These are phyloP conservation scores for Phalaenopsis aphrodite DNA, from an alignment of 106 monocot genomes.

Conservation along the genomic window DNA sequence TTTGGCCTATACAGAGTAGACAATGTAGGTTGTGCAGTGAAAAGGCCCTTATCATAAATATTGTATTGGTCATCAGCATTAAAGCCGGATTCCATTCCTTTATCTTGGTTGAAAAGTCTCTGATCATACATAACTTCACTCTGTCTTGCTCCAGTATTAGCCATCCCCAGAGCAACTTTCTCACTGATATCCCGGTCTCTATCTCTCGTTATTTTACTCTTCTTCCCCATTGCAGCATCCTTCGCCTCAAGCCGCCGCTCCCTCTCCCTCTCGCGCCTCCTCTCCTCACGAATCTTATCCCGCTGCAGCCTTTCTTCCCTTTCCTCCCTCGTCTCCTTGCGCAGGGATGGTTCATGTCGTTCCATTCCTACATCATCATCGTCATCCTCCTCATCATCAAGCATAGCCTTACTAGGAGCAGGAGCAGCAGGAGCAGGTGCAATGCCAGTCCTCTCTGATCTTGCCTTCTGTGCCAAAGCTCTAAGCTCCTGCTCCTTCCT, in stretches of 20 bases:
- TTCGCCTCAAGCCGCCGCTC: slow-evolving; percentile 83
- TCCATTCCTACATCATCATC: slow-evolving; percentile 33
- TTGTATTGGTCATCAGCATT: slow-evolving; percentile 92
- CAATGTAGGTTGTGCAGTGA: slow-evolving; percentile 87
- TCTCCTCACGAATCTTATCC: slow-evolving; percentile 85
- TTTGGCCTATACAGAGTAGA: slow-evolving; percentile 90
- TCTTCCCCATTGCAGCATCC: slow-evolving; percentile 84
- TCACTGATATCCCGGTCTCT: slow-evolving; percentile 89
- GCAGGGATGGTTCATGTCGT: slow-evolving; percentile 19
- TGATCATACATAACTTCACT: slow-evolving; percentile 97
- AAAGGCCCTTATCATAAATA: slow-evolving; percentile 84
- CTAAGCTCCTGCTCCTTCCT: slow-evolving; percentile 91
- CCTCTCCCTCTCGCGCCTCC: slow-evolving; percentile 85
- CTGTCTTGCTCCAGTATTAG: slow-evolving; percentile 55
- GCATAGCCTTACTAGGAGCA: slow-evolving; percentile 24
- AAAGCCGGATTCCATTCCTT: slow-evolving; percentile 97
- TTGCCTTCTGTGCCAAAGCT: slow-evolving; percentile 76
- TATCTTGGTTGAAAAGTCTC: slow-evolving; percentile 96
- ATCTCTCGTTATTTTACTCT: slow-evolving; percentile 88
- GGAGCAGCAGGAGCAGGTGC: slow-evolving; percentile 48
- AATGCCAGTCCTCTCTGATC: slow-evolving; percentile 77
- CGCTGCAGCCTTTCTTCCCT: slow-evolving; percentile 68
- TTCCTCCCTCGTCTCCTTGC: slow-evolving; percentile 73
- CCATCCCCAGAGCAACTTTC: slow-evolving; percentile 96
- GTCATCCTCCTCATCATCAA: slow-evolving; percentile 36